phyloP scores from a whole-genome alignment of 441 rosid genomes.

The Gossypium aridum region DNA sequence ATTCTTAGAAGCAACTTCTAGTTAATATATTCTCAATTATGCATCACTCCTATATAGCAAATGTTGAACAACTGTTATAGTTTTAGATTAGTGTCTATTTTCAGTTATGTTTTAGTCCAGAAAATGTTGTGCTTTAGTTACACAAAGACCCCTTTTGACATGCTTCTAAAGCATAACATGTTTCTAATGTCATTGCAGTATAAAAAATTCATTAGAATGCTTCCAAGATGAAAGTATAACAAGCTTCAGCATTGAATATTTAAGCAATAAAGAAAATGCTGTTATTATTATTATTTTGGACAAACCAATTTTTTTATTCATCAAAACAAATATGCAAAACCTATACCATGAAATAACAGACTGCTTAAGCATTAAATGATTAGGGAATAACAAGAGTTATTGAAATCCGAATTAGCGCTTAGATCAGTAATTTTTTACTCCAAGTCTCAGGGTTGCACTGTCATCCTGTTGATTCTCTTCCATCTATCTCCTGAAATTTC shows the following conservation, averaged over 20 bases:
- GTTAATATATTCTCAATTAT: not conserved
- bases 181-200: not conserved
- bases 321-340: not conserved
- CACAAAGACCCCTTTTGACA: not conserved
- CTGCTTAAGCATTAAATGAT: not conserved
- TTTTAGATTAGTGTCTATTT: not conserved
- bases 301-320: not conserved
- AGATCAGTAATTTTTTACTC: not conserved
- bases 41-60: not conserved
- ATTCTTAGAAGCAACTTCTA: slow-evolving; percentile 1
- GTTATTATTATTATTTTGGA: not conserved
- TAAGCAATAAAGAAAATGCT: not conserved
- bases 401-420: not conserved
- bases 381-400: not conserved
- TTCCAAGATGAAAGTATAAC: not conserved
- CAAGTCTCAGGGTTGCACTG: not conserved
- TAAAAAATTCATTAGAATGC: not conserved
- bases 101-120: not conserved
- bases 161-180: not conserved
- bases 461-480: not conserved
- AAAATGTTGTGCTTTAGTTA: not conserved
- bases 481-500: not conserved
- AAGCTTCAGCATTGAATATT: not conserved
- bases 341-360: not conserved
- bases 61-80: not conserved